Conservation (phyloP, 768 basidiomycete genomes). For the Melanogaster broomeanus region DNA sequence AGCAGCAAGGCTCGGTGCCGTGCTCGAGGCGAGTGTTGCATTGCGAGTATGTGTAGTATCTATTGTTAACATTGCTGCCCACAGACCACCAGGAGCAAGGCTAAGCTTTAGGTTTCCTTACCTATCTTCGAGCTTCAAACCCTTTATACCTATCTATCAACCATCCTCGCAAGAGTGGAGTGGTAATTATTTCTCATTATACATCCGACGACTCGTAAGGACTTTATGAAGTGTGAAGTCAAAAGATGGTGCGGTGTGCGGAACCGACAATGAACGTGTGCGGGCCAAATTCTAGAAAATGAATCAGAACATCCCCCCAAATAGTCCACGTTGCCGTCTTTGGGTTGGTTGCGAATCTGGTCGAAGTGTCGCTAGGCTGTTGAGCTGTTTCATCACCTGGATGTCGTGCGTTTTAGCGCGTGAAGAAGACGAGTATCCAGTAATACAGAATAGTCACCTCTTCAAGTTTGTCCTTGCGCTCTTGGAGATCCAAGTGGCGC, state of each 20-base stretch:
- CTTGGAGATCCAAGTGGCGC: conserved; percentile 90
- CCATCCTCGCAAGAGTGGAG: conserved; percentile 9
- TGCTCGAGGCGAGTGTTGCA: conserved; percentile 64
- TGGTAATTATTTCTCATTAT: conserved; percentile 19
- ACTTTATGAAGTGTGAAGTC: neutral
- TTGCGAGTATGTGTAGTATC: neutral
- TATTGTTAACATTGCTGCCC: neutral
- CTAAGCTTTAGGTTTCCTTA: conserved; percentile 38
- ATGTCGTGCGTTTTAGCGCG: conserved; percentile 4
- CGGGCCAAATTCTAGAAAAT: neutral
- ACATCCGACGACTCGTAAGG: conserved; percentile 5
- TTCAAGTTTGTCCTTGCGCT: conserved; percentile 96
- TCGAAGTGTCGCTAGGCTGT: conserved; percentile 86
- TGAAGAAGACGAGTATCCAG: neutral
- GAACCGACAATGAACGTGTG: conserved; percentile 9
- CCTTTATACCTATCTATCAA: neutral
- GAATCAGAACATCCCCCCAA: conserved; percentile 69
- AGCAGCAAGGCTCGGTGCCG: conserved; percentile 83
- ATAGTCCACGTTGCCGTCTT: conserved; percentile 76
- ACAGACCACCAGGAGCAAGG: conserved; percentile 39
- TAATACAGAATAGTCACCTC: conserved; percentile 74
- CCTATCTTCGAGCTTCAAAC: neutral
- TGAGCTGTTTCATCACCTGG: conserved; percentile 94
- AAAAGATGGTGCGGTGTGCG: neutral
- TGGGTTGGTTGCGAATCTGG: conserved; percentile 76